Evolutionary conservation across 179 eudicot genomes (phyloP).

Genomic region (Corrigiola litoralis): DNA sequence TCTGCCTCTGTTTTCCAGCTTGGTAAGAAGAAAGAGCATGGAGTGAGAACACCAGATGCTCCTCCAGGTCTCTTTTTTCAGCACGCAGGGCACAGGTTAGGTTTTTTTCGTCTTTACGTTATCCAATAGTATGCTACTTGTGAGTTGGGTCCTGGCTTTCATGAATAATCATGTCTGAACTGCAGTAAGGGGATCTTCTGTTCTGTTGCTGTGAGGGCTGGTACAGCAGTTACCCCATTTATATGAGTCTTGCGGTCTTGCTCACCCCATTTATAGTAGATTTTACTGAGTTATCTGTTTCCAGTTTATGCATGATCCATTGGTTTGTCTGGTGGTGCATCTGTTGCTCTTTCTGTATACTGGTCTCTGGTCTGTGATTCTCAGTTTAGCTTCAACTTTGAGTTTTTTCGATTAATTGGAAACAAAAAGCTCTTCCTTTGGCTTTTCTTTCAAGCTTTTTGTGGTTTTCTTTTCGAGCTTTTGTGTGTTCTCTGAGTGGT

Average conservation of each 20-base stretch:
- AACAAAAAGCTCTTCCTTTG: too few species aligned
- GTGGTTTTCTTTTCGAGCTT: neutral
- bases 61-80: slow-evolving; percentile 81
- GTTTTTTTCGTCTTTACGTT: neutral
- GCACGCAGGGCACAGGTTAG: slow-evolving; percentile 96
- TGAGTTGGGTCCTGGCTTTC: neutral
- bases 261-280: too few species aligned
- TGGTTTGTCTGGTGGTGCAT: too few species aligned
- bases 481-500: neutral
- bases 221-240: neutral
- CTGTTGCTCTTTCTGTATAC: too few species aligned
- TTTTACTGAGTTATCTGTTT: too few species aligned
- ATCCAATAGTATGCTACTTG: neutral
- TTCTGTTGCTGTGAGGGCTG: neutral
- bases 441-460: neutral
- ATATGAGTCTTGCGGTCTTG: neutral
- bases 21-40: slow-evolving; percentile 58
- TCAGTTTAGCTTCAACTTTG: neutral
- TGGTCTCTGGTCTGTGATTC: too few species aligned
- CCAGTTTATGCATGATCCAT: too few species aligned
- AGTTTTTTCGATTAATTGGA: too few species aligned
- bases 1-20: slow-evolving; percentile 41
- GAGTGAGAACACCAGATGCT: slow-evolving; percentile 32
- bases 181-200: neutral
- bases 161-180: neutral